Base-by-base conservation (phyloP, 2,329 filamentous ascomycete genomes). In the Hymenoscyphus fraxineus region DNA sequence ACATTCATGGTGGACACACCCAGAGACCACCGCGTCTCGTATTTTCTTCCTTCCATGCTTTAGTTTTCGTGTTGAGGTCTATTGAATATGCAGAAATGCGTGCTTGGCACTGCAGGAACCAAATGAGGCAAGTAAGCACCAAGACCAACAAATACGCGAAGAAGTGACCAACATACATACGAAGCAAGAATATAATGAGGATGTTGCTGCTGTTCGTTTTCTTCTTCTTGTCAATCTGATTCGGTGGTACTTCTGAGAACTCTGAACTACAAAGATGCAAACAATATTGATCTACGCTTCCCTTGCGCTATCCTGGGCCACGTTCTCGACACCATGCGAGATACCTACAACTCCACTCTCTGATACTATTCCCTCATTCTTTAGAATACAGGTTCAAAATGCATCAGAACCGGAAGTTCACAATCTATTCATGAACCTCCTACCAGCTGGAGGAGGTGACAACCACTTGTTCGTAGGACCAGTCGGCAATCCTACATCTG, bases 361-460 rank as follows among this genome's bases (percentile, higher is more conserved):
- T 9, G 76, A 76, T 64, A 76, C 67, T 59, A 78, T 79, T 66
- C 64, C 73, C 3, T 61, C 71, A 19, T 63, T 71, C 47, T 79
- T 79, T 66, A 68, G 74, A 1, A 68, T 79, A 56, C 71, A 75
- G 65, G 65, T 79, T 15, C 77, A 79, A 70, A 78, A 78, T 66
- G 67, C 75, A 2, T 71, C 73, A 2, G 75, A 73, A 61, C 77
- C 77, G 2, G 69, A 73, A 4, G 69, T 79, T 58, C 76, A 79
- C 65, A 74, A 78, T 55, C 75, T 75, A 19, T 73, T 73, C 64
- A 69, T 79, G 65, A 76, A 78, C 61, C 78, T 76, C 73, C 73
- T 76, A 62, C 75, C 75, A 65, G 77, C 77, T 16, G 77, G 77
- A 41, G 77, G 77, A n/a, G 76, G 76, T 10, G 78, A 79, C 66